These are phyloP conservation scores for Chenopodium formosanum DNA, from an alignment of 148 eudicot species.

Conservation along the genomic window DNA sequence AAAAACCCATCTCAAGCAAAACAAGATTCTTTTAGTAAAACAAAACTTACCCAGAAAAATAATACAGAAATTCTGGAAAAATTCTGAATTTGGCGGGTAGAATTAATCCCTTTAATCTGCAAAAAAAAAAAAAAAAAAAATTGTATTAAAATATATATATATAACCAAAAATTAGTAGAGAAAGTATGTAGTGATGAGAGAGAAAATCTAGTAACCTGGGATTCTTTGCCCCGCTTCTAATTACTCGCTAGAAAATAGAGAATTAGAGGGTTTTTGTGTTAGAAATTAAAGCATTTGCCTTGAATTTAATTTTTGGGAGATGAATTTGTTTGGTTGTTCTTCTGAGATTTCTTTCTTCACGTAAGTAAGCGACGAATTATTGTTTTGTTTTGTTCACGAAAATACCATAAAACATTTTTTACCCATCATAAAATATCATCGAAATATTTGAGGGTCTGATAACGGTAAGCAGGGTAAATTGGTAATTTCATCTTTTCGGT, in stretches of 20 bases:
- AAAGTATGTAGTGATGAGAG: too few relatives aligned
- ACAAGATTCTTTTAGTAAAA: background rate
- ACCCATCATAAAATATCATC: background rate
- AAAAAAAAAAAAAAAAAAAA: background rate
- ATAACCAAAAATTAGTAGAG: background rate
- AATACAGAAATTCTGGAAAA: background rate
- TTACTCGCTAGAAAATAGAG: background rate
- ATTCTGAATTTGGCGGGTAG: background rate
- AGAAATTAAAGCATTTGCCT: too few relatives aligned
- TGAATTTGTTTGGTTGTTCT: background rate
- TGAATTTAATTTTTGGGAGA: too few relatives aligned
- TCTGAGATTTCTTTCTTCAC: background rate
- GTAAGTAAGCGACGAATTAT: conserved; percentile 4
- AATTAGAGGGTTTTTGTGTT: background rate
- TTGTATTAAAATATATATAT: background rate
- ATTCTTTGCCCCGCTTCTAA: background rate
- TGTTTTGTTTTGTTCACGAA: background rate
- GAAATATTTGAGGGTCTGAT: background rate
- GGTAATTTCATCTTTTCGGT: background rate
- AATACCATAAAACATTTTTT: background rate
- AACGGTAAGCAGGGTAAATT: background rate
- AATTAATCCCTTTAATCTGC: background rate
- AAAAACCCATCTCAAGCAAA: conserved; percentile 21
- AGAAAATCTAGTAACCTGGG: background rate
- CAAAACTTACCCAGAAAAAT: too few relatives aligned